Evolutionary conservation across 768 basidiomycete genomes (phyloP).

Genomic region (Lyophyllum shimeji): DNA sequence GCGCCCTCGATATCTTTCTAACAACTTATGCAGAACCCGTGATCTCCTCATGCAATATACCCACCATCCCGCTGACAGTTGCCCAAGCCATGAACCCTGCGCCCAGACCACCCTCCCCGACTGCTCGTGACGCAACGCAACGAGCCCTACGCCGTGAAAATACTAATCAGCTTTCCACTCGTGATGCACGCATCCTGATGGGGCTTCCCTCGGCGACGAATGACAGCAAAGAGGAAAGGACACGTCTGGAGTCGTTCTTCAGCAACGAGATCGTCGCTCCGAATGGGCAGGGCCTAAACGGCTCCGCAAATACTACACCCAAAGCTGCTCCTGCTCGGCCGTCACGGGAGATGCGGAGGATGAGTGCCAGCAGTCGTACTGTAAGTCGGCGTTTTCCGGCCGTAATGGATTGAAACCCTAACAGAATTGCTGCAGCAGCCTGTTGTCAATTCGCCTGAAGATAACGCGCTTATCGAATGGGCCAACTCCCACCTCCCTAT

Average conservation of each 20-base stretch:
- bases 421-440: constrained; percentile 2
- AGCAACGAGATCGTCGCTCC: constrained; percentile 32
- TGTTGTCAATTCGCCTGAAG: constrained; percentile 21
- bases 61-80: constrained; percentile 91
- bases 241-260: constrained; percentile 57
- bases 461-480: constrained; percentile 76
- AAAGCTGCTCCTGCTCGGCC: constrained; percentile 60
- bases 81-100: constrained; percentile 97
- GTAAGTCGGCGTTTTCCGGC: constrained; percentile 22
- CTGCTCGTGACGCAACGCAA: constrained; percentile 84
- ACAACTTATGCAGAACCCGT: constrained; percentile 68
- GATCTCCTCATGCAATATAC: constrained; percentile 94
- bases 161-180: constrained; percentile 74
- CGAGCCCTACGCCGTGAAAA: constrained; percentile 84
- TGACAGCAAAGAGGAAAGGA: constrained; percentile 45
- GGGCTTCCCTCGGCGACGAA: constrained; percentile 41
- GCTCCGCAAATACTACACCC: constrained; percentile 11
- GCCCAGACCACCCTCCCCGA: constrained; percentile 91
- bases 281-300: constrained; percentile 18
- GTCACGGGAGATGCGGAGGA: constrained; percentile 58
- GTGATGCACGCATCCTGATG: constrained; percentile 79
- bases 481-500: constrained; percentile 82
- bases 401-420: too few relatives aligned
- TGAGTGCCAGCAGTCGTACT: constrained; percentile 28
- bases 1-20: neutral